Evolutionary conservation across 345 rosid genomes (phyloP), one percentile per base, ranked within the genome.

Genomic region (Eucalyptus lansdowneana): DNA sequence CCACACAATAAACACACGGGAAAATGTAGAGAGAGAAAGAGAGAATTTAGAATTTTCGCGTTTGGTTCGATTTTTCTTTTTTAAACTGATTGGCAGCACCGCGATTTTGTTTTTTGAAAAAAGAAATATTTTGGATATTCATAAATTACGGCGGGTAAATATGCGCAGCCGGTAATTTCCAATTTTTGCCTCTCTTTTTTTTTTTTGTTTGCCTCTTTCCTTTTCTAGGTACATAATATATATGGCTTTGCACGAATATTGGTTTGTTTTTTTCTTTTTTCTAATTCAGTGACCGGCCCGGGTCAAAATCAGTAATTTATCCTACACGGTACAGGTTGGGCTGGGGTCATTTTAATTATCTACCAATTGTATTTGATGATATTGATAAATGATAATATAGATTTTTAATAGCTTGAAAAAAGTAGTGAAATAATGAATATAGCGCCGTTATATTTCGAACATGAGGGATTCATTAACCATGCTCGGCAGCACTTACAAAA

Each of bases 241-340:
- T 17, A 34, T 34, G 81, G 44, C 7, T 69, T 17, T 17, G 42
- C 6, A 34, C 80, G 44, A 31, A 34, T 34, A 34, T 69, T 9
- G 13, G 24, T 34, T 69, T 31, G 15, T 50, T 50, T 50, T 14
- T 69, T 16, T 69, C 9, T 31, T 34, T 12, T 11, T 1, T 34
- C 22, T 13, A 16, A 16, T 42, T 72, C 81, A 69, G 21, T 37
- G 81, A 19, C 14, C 7, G 2, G 4, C 2, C 45, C 83, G 2
- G 7, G 83, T 37, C 27, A 21, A 76, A 37, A 11, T 37, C 2
- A 3, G 15, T 6, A 76, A 3, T 21, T 76, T 44, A 3, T 34
- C 12, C 14, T 1, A 2, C 1, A 3, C 2, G 27, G 6, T 5
- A 3, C 45, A 1, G 9, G 5, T 37, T 37, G 27, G 1, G 22